Base-by-base conservation (phyloP, 768 basidiomycete species). In the Mycena rebaudengoi region DNA sequence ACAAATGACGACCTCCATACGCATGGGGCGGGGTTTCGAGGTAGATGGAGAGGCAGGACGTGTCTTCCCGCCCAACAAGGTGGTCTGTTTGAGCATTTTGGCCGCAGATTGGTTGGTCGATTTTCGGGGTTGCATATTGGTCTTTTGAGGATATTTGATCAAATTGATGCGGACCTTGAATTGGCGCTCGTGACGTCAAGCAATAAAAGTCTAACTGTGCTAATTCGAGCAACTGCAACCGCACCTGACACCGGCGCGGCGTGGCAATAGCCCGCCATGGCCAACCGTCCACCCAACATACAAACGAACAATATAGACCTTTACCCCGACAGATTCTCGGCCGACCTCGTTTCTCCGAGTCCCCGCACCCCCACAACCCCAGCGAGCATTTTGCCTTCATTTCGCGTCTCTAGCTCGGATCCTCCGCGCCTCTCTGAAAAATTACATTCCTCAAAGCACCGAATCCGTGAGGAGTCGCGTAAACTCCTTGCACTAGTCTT, bases 401-500 rank as follows among this genome's bases (percentile, higher is more conserved):
- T 70, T 61, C n/a, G 66, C 68, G 30, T 73, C 54, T 43, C 66
- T 46, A 35, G 60, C 53, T 46, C 51, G 32, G 64, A 72, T 23
- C 59, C 66, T 41, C 59, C 71, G 32, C 32, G 41, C 7, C 66
- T 65, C 21, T 67, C 62, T 43, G 44, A 66, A 57, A 70, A 71
- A 62, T 44, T 16, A 51, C 67, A 16, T 26, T 62, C 67, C 46
- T 48, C 74, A 64, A 75, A 78, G 28, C 75, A 73, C 54, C 83
- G 82, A 65, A 83, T 83, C 28, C 79, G 79, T 32, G 83, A 85
- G 54, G 92, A 92, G 73, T 86, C 88, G 10, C 84, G 87, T 49
- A 93, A 93, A 71, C 79, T 92, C 23, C 79, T 94, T 4, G 82
- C 85, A 0, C 87, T 90, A 71, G 78, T 92, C 28, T 77, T 94